phyloP scores from a whole-genome alignment of 139 green algal genomes.

The Pseudopediastrum boryanum region DNA sequence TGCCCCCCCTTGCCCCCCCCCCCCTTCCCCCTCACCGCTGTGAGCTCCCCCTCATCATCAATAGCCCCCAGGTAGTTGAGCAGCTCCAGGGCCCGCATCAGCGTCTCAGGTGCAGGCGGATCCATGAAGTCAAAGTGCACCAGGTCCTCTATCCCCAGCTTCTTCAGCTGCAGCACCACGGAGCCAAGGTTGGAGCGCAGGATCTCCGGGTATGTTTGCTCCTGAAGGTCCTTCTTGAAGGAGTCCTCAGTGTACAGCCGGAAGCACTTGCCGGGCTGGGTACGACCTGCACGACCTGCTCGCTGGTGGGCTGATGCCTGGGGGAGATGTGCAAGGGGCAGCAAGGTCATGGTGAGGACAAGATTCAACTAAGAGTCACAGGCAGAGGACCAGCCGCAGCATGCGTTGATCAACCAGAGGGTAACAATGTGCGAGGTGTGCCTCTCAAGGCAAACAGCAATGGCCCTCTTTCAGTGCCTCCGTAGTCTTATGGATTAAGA shows the following conservation, averaged over 20 bases:
- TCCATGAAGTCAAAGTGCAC: conserved; percentile 99
- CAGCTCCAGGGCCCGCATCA: conserved; percentile 99
- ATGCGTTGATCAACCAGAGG: too few relatives aligned
- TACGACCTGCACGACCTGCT: conserved; percentile 93
- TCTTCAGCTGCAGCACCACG: conserved; percentile 99
- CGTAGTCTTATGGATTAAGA: too few relatives aligned
- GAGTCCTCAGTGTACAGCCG: conserved; percentile 94
- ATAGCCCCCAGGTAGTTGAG: conserved; percentile 99
- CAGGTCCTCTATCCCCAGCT: conserved; percentile 99
- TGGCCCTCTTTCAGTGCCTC: too few relatives aligned
- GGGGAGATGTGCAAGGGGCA: neutral
- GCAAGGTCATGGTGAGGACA: too few relatives aligned
- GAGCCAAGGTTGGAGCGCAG: conserved; percentile 96
- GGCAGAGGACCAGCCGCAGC: too few relatives aligned
- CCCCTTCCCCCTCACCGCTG: conserved; percentile 54
- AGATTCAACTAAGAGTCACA: too few relatives aligned
- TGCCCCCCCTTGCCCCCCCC: too few relatives aligned
- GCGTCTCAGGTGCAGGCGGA: conserved; percentile 96
- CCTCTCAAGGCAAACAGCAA: too few relatives aligned
- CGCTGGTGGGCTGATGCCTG: conserved; percentile 94
- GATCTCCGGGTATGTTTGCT: conserved; percentile 99
- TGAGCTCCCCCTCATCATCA: conserved; percentile 98
- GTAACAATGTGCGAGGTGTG: too few relatives aligned
- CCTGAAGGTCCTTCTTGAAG: conserved; percentile 97
- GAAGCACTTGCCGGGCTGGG: conserved; percentile 98